Evolutionary conservation across 1,284 basidiomycete species (phyloP).

Genomic region (Leucoagaricus sp.): DNA sequence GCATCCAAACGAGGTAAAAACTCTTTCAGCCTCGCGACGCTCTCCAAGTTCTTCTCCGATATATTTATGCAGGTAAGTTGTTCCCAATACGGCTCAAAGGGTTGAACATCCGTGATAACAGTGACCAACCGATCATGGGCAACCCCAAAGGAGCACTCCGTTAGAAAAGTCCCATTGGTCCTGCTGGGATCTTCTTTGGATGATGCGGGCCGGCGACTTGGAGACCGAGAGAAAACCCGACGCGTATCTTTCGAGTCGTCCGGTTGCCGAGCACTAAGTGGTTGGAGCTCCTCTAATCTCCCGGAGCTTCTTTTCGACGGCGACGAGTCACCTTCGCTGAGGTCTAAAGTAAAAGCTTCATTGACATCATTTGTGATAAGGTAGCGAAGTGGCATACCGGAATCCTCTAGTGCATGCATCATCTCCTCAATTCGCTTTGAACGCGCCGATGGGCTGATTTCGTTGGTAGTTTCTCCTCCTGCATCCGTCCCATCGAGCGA

Average conservation of each 20-base stretch:
- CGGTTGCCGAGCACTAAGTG: slow-evolving; percentile 42
- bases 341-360: slow-evolving; percentile 29
- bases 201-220: slow-evolving; percentile 34
- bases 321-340: slow-evolving; percentile 58
- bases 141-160: slow-evolving; percentile 93
- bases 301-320: slow-evolving; percentile 57
- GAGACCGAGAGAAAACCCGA: slow-evolving; percentile 49
- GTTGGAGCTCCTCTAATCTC: slow-evolving; percentile 48
- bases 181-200: slow-evolving; percentile 41
- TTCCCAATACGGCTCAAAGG: slow-evolving; percentile 96
- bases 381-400: slow-evolving; percentile 46
- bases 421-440: slow-evolving; percentile 80
- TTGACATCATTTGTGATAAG: slow-evolving; percentile 12
- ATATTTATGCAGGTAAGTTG: slow-evolving; percentile 77
- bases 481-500: slow-evolving; percentile 17
- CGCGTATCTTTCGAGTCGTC: slow-evolving; percentile 34
- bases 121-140: slow-evolving; percentile 89
- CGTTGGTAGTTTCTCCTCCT: slow-evolving; percentile 28
- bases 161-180: slow-evolving; percentile 86
- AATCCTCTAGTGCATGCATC: slow-evolving; percentile 69
- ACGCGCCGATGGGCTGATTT: slow-evolving; percentile 61
- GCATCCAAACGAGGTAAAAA: slow-evolving; percentile 87
- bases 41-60: slow-evolving; percentile 80
- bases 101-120: slow-evolving; percentile 93
- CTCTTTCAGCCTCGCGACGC: slow-evolving; percentile 91